Percentiles rank a stretch among this genome's conserved stretches.
Conservation (phyloP, 208 protist genomes). For the Phytomonas sp. region DNA sequence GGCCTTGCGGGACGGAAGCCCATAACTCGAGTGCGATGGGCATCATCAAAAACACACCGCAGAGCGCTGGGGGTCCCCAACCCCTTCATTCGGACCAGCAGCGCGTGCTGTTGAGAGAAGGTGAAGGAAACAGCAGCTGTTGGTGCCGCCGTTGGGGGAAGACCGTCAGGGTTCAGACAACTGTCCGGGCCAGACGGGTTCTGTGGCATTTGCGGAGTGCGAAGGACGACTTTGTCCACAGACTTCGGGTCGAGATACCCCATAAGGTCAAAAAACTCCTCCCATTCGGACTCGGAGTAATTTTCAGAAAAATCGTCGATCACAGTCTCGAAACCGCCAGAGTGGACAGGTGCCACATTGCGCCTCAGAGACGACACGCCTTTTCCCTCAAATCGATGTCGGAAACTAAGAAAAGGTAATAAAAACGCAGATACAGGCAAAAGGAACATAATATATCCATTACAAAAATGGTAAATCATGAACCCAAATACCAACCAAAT, state of each 20-base stretch:
- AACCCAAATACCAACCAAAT: background rate
- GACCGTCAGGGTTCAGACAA: too few relatives aligned
- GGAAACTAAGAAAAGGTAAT: conserved; percentile 7
- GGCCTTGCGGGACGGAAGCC: background rate
- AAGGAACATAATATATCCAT: background rate
- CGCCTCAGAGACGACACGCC: background rate
- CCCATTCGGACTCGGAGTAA: background rate
- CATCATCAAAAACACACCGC: conserved; percentile 32
- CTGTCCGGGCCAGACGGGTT: too few relatives aligned
- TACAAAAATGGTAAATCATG: background rate
- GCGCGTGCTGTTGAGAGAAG: conserved; percentile 11
- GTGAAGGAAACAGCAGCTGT: background rate
- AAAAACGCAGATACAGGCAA: background rate
- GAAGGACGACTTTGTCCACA: background rate
- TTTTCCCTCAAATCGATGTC: background rate
- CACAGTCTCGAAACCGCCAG: background rate
- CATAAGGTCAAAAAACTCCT: background rate
- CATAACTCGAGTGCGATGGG: conserved; percentile 24
- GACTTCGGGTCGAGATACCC: background rate
- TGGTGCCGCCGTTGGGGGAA: background rate
- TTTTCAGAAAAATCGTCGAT: background rate
- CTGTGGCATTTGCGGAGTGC: too few relatives aligned
- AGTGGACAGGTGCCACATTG: background rate
- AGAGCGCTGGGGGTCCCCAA: conserved; percentile 34
- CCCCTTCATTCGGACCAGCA: conserved; percentile 21